phyloP scores from a whole-genome alignment of 208 protist genomes.

The Crithidia sp. region DNA sequence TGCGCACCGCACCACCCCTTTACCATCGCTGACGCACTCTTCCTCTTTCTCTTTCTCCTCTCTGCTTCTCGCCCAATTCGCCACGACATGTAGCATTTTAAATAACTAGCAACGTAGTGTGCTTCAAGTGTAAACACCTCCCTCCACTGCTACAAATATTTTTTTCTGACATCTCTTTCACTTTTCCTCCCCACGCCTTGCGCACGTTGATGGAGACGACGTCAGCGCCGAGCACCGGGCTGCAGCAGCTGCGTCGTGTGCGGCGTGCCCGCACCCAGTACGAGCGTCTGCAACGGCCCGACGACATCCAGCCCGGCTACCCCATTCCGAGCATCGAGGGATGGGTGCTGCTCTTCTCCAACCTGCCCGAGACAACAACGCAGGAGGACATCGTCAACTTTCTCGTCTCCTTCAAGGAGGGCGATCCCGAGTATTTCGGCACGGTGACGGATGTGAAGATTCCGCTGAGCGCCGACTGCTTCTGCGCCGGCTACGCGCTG shows the following conservation, averaged over 20 bases:
- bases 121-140: not conserved
- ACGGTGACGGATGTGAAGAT: constrained; percentile 71
- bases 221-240: constrained; percentile 19
- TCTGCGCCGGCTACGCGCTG: constrained; percentile 79
- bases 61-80: not conserved
- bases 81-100: not conserved
- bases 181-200: not conserved
- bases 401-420: constrained; percentile 55
- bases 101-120: not conserved
- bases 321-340: constrained; percentile 86
- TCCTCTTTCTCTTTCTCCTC: not conserved
- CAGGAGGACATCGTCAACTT: constrained; percentile 70
- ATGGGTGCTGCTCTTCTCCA: constrained; percentile 79
- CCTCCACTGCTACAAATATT: not conserved
- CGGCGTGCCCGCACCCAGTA: constrained; percentile 72
- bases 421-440: constrained; percentile 64
- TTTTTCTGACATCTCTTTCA: not conserved
- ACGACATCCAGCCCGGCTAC: constrained; percentile 55
- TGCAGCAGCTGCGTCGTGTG: constrained; percentile 64
- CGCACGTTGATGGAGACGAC: constrained; percentile 15
- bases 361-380: constrained; percentile 67
- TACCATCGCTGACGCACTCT: not conserved
- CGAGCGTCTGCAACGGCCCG: constrained; percentile 75
- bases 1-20: not conserved
- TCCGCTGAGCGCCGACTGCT: constrained; percentile 67